These are phyloP conservation scores for Chrysanthemum seticuspe DNA, from an alignment of 129 eudicot genomes.

Conservation along the genomic window DNA sequence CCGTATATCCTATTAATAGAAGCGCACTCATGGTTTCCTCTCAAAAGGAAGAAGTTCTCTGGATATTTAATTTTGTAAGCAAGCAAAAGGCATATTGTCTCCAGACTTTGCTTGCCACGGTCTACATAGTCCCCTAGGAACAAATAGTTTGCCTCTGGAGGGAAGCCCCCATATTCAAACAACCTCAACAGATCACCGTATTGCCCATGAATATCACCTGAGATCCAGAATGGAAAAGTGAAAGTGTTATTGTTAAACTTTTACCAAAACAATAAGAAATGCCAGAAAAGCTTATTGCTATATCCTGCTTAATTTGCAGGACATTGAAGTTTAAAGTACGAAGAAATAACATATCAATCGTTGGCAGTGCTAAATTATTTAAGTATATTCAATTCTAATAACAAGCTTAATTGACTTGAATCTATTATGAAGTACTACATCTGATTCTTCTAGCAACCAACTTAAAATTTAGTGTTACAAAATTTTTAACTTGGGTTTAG, in stretches of 20 bases:
- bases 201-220: conserved; percentile 28
- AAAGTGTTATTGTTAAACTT: background rate
- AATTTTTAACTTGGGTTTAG: too few species aligned
- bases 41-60: conserved; percentile 17
- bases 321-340: too few species aligned
- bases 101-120: conserved; percentile 28
- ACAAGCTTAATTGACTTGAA: too few species aligned
- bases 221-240: background rate
- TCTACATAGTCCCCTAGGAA: conserved; percentile 24
- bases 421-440: too few species aligned
- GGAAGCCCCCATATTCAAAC: conserved; percentile 25
- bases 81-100: conserved; percentile 23
- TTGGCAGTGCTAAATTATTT: too few species aligned
- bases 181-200: conserved; percentile 23
- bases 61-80: conserved; percentile 26
- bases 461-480: too few species aligned
- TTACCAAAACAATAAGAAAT: background rate
- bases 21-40: conserved; percentile 25
- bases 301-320: too few species aligned
- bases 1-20: conserved; percentile 23
- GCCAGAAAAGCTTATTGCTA: too few species aligned
- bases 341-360: too few species aligned
- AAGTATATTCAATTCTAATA: too few species aligned
- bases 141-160: conserved; percentile 19
- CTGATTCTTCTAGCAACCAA: too few species aligned